Evolutionary conservation across 169 alveolate species (phyloP), one percentile per base, ranked within the genome.

Genomic region (Plasmodium adleri): DNA sequence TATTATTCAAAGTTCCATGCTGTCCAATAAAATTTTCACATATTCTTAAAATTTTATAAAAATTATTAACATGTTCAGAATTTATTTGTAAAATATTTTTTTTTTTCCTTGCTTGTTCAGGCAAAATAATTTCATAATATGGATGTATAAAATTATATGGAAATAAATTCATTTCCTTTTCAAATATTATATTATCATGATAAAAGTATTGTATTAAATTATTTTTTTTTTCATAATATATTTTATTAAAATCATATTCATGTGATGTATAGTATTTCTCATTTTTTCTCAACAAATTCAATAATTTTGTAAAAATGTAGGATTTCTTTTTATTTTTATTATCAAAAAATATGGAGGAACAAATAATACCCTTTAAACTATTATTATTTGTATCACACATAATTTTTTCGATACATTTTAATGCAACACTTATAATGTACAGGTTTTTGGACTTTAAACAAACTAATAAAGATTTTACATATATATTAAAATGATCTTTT

Each of bases 391-490:
- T 15, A 45, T 15, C 47, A 63, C 60, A 67, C 45, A 83, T 15
- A 63, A 54, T 83, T 9, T 68, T 32, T 56, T 83, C 91, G 8
- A 83, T 45, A 4, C 85, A 20, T 58, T 83, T 54, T 62, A 83
- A 60, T 9, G 91, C 91, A 54, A 32, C 52, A 45, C 39, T 67
- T 28, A 83, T 68, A 17, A 56, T 83, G 22, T 39, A 56, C 5
- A 83, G 56, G 56, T 70, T 58, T 43, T 83, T 83, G 8, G 85
- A 83, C 26, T 50, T 60, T 59, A 83, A 63, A 58, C 91, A 83
- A 59, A 83, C 58, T 68, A 83, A 60, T 72, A 83, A 83, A 0
- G 85, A 83, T 28, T 83, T 83, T 28, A 83, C 6, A 47, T 83
- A 83, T 9, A 83, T 43, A 63, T 83, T 63, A 83, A 83, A 83